These are phyloP conservation scores for Basidiobolus meristosporus DNA, from an alignment of 371 early-diverging fungal genomes.

Conservation along the genomic window DNA sequence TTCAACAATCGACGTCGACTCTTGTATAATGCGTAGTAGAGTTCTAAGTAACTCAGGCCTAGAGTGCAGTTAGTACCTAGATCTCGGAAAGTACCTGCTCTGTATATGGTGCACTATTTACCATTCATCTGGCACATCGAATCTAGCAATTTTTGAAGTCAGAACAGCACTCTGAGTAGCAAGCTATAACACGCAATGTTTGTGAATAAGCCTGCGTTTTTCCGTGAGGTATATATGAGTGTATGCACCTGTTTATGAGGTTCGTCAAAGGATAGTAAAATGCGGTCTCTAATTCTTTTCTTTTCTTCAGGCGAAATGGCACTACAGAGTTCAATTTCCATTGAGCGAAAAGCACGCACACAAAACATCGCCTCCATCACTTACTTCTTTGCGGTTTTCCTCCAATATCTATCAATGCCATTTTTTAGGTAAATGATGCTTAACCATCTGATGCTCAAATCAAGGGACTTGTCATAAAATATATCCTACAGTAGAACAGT, in stretches of 20 bases:
- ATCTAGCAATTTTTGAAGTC: constrained; percentile 51
- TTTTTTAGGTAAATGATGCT: constrained; percentile 76
- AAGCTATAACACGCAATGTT: constrained; percentile 35
- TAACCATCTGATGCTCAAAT: constrained; percentile 48
- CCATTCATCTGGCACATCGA: constrained; percentile 73
- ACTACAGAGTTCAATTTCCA: too few relatives aligned
- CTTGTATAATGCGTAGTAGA: constrained; percentile 36
- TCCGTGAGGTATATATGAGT: too few relatives aligned
- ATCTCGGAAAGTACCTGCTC: not conserved
- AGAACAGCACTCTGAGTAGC: constrained; percentile 52
- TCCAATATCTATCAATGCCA: constrained; percentile 78
- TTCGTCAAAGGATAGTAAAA: too few relatives aligned
- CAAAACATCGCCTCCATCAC: constrained; percentile 1
- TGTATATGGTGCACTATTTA: constrained; percentile 6
- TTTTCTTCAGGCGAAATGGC: too few relatives aligned
- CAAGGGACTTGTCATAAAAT: constrained; percentile 39
- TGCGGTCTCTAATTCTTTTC: too few relatives aligned
- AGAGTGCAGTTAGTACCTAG: not conserved
- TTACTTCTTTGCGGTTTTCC: constrained; percentile 53
- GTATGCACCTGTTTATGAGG: too few relatives aligned
- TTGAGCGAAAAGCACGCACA: not conserved
- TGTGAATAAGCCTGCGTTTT: too few relatives aligned
- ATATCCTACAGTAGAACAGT: constrained; percentile 32
- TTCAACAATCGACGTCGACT: constrained; percentile 12
- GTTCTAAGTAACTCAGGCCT: constrained; percentile 52